Conservation (phyloP, 371 early-diverging fungal genomes). For the Syncephalastrum monosporum region DNA sequence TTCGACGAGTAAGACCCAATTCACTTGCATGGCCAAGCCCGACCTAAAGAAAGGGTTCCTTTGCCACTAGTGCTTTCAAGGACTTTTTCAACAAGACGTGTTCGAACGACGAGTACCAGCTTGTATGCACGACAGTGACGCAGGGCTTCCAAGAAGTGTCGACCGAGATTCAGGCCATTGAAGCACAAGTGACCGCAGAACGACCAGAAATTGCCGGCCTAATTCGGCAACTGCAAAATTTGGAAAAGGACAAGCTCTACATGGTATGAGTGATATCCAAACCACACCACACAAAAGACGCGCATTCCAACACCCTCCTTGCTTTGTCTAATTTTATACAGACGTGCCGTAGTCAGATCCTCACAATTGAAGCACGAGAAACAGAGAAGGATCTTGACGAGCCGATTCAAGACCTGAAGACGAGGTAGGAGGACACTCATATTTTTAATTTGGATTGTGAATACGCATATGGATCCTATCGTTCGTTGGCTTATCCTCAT, state of each 20-base stretch:
- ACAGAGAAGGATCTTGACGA: conserved; percentile 43
- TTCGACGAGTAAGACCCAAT: conserved; percentile 36
- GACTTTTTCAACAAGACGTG: conserved; percentile 38
- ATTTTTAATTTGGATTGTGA: background rate
- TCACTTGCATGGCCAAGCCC: background rate
- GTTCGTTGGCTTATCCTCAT: background rate
- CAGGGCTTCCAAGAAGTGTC: conserved; percentile 52
- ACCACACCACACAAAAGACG: background rate
- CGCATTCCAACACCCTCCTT: background rate
- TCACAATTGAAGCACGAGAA: conserved; percentile 34
- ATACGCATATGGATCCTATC: background rate
- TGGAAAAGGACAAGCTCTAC: conserved; percentile 40
- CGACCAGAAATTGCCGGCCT: conserved; percentile 25
- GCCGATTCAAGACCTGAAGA: conserved; percentile 25
- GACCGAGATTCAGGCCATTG: conserved; percentile 34
- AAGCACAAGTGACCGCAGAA: conserved; percentile 19
- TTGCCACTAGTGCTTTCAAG: conserved; percentile 35
- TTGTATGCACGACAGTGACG: conserved; percentile 44
- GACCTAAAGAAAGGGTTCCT: background rate
- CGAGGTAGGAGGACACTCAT: conserved; percentile 18
- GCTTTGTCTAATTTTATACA: background rate
- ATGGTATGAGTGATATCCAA: conserved; percentile 16
- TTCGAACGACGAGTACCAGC: conserved; percentile 42
- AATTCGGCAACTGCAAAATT: conserved; percentile 33
- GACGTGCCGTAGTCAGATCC: conserved; percentile 41